A percentile compares a stretch with the other conserved stretches of the same genome.
Evolutionary conservation across 2,329 filamentous ascomycete genomes (phyloP).

Genomic region (Pseudonectria foliicola): DNA sequence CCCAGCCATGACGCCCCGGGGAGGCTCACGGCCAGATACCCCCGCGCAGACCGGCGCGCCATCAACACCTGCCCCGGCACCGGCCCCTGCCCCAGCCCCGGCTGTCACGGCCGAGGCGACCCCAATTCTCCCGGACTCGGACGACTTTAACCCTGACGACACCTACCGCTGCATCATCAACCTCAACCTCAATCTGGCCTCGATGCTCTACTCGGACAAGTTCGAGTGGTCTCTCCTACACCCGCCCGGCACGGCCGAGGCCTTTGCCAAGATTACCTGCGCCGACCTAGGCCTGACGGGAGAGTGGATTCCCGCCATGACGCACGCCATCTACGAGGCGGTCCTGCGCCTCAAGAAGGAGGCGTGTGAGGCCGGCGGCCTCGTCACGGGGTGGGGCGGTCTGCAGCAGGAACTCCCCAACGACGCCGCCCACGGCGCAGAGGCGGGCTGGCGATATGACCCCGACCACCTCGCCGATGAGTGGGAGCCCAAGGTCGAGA

Average conservation of each 20-base stretch:
- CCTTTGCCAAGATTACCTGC: conserved; percentile 87
- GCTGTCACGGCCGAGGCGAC: conserved; percentile 65
- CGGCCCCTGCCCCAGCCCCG: conserved; percentile 30
- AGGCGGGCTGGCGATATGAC: conserved; percentile 93
- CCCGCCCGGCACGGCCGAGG: conserved; percentile 83
- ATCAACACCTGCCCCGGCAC: conserved; percentile 39
- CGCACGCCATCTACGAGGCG: conserved; percentile 94
- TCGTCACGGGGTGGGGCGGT: conserved; percentile 66
- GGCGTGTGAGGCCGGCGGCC: conserved; percentile 81
- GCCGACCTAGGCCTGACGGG: conserved; percentile 82
- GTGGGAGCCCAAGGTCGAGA: conserved; percentile 78
- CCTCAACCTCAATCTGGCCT: conserved; percentile 84
- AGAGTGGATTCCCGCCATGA: conserved; percentile 91
- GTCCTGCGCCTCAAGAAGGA: conserved; percentile 92
- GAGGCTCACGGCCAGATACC: conserved; percentile 47
- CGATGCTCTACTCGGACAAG: conserved; percentile 89
- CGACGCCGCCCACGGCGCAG: conserved; percentile 72
- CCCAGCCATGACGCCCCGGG: conserved; percentile 28
- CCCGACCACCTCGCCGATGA: conserved; percentile 79
- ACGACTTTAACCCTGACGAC: conserved; percentile 82
- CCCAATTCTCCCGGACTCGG: conserved; percentile 52
- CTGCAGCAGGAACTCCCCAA: conserved; percentile 67
- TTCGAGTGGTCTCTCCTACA: conserved; percentile 97
- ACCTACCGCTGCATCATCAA: conserved; percentile 90
- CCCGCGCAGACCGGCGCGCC: conserved; percentile 45